phyloP scores from a whole-genome alignment of 305 asterid genomes.

The Fraxinus greggii region DNA sequence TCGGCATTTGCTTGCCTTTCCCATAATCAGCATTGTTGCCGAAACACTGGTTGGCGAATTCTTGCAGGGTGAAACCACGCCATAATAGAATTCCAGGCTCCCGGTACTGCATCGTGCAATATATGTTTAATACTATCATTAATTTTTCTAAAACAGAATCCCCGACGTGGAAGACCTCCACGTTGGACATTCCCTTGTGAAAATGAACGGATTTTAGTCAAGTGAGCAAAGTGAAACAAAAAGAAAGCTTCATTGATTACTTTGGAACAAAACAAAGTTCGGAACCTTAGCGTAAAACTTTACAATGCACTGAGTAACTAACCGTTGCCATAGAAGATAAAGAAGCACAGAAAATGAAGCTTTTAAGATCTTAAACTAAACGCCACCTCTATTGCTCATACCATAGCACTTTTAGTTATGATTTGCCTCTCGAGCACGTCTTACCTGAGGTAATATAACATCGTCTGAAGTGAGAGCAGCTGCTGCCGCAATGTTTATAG shows the following conservation, averaged over 20 bases:
- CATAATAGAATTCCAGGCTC: conserved; percentile 86
- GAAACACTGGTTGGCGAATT: conserved; percentile 72
- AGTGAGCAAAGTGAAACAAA: neutral
- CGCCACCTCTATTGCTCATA: neutral
- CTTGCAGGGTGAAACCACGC: conserved; percentile 82
- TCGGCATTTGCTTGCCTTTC: conserved; percentile 97
- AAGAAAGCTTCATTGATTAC: neutral
- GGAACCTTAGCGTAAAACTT: neutral
- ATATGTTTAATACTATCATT: neutral
- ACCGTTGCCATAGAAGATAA: neutral
- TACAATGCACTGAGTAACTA: neutral
- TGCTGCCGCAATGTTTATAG: conserved; percentile 79
- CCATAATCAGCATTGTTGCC: conserved; percentile 69
- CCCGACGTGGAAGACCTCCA: neutral
- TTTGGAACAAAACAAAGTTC: neutral
- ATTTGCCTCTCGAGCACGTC: neutral
- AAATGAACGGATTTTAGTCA: neutral
- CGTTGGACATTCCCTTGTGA: neutral
- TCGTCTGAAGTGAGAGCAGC: conserved; percentile 84
- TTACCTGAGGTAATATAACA: conserved; percentile 73
- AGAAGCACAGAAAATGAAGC: neutral
- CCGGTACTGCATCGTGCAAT: conserved; percentile 53
- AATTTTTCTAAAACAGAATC: neutral
- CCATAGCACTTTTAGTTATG: neutral
- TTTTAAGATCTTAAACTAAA: neutral